Percentiles rank a stretch among this genome's conserved stretches.
These are phyloP conservation scores for Delonix regia DNA, from an alignment of 306 rosid species.

Conservation along the genomic window DNA sequence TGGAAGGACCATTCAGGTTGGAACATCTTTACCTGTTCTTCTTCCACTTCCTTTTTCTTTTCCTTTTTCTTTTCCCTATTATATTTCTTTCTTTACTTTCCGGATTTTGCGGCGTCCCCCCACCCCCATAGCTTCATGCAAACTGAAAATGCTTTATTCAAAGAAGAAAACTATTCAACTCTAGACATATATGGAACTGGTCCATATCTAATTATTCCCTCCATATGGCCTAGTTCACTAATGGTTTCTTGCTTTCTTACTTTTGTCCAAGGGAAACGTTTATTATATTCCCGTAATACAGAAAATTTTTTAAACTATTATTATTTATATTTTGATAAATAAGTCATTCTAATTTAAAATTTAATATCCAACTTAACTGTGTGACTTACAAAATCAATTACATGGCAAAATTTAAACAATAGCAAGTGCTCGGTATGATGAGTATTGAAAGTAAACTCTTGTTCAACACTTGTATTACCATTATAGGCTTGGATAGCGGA, in stretches of 20 bases:
- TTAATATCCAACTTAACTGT: too few species aligned
- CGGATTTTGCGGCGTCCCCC: constrained; percentile 11
- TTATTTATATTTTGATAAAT: too few species aligned
- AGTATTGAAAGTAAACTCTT: background rate
- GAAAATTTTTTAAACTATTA: too few species aligned
- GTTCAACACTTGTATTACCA: constrained; percentile 9
- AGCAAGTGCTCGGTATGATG: background rate
- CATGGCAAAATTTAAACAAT: too few species aligned
- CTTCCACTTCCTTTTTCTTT: background rate
- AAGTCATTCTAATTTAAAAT: too few species aligned
- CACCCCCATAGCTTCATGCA: background rate
- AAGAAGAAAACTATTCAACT: background rate
- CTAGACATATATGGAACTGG: background rate
- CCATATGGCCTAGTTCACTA: background rate
- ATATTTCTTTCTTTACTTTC: constrained; percentile 13
- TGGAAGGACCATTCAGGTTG: constrained; percentile 88
- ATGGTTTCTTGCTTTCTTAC: background rate
- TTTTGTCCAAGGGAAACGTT: too few species aligned
- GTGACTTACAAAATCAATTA: too few species aligned
- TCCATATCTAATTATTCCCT: background rate
- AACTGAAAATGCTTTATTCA: constrained; percentile 14
- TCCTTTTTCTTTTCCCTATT: background rate
- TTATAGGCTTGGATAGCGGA: constrained; percentile 86
- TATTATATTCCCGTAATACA: too few species aligned
- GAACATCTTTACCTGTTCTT: constrained; percentile 23